These are phyloP conservation scores for Hibiscus tridactylites DNA, from an alignment of 345 rosid species.

Conservation along the genomic window DNA sequence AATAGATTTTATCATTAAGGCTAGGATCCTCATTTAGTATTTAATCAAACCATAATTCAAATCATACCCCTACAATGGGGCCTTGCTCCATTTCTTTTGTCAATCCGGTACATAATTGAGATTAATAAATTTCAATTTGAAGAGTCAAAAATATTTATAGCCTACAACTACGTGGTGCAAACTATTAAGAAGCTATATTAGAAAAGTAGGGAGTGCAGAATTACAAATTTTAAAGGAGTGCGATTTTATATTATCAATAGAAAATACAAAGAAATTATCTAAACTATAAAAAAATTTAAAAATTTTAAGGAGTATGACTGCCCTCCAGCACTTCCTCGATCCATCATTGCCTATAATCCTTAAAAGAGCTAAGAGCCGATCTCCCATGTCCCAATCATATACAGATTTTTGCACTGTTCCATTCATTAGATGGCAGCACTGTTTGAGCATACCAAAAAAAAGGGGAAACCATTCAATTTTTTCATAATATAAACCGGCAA, in stretches of 20 bases:
- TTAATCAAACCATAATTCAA: constrained; percentile 6
- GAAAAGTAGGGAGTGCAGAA: too few species aligned
- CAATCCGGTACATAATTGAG: not conserved
- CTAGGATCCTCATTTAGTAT: not conserved
- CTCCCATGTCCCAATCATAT: not conserved
- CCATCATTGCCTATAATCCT: not conserved
- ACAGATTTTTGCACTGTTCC: constrained; percentile 1
- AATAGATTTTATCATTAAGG: constrained; percentile 5
- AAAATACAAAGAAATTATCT: too few species aligned
- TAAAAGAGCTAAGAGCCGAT: constrained; percentile 5
- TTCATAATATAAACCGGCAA: constrained; percentile 6
- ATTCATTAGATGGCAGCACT: constrained; percentile 1
- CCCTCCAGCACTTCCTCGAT: too few species aligned
- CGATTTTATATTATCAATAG: too few species aligned
- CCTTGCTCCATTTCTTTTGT: constrained; percentile 3
- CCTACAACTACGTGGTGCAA: too few species aligned
- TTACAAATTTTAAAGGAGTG: too few species aligned
- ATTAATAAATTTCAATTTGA: not conserved
- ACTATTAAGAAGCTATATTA: too few species aligned
- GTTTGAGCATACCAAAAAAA: constrained; percentile 1
- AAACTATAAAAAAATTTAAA: too few species aligned
- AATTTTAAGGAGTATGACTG: too few species aligned
- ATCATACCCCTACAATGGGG: constrained; percentile 1
- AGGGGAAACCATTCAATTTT: not conserved
- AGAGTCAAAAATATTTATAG: not conserved